A percentile compares a stretch with the other conserved stretches of the same genome.
phyloP scores from a whole-genome alignment of 176 grass and related monocot species.

The Alloteropsis semialata region DNA sequence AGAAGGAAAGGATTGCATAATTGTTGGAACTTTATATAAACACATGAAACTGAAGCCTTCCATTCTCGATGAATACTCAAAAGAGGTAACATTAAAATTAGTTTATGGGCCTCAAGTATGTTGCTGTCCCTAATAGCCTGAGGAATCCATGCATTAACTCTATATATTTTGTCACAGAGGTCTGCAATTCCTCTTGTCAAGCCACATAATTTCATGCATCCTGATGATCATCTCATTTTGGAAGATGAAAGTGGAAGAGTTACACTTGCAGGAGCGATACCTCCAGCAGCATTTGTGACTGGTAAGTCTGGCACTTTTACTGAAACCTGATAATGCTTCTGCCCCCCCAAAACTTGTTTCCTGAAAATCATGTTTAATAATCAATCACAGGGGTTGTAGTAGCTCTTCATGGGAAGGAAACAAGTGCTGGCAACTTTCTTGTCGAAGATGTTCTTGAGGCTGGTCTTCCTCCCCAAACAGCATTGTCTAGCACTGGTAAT shows the following conservation, averaged over 20 bases:
- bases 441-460: slow-evolving; percentile 92
- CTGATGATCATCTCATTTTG: slow-evolving; percentile 95
- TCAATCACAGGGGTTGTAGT: slow-evolving; percentile 60
- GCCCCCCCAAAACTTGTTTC: not conserved
- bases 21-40: slow-evolving; percentile 94
- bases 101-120: not conserved
- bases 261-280: slow-evolving; percentile 71
- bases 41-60: slow-evolving; percentile 97
- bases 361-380: not conserved
- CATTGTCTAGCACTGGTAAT: slow-evolving; percentile 60
- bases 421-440: slow-evolving; percentile 82
- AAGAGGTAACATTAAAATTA: slow-evolving; percentile 60
- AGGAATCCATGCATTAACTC: not conserved
- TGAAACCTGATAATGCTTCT: not conserved
- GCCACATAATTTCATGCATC: slow-evolving; percentile 93
- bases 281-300: slow-evolving; percentile 72
- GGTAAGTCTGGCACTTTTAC: slow-evolving; percentile 31
- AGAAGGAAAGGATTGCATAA: slow-evolving; percentile 88
- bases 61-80: slow-evolving; percentile 94
- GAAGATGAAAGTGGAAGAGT: slow-evolving; percentile 99
- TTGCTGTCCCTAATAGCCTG: not conserved
- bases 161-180: slow-evolving; percentile 59
- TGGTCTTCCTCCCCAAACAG: slow-evolving; percentile 76
- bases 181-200: slow-evolving; percentile 88
- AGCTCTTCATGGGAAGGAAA: slow-evolving; percentile 91